Evolutionary conservation across 2,329 filamentous ascomycete genomes (phyloP).

Genomic region (Decorospora gaudefroyi): DNA sequence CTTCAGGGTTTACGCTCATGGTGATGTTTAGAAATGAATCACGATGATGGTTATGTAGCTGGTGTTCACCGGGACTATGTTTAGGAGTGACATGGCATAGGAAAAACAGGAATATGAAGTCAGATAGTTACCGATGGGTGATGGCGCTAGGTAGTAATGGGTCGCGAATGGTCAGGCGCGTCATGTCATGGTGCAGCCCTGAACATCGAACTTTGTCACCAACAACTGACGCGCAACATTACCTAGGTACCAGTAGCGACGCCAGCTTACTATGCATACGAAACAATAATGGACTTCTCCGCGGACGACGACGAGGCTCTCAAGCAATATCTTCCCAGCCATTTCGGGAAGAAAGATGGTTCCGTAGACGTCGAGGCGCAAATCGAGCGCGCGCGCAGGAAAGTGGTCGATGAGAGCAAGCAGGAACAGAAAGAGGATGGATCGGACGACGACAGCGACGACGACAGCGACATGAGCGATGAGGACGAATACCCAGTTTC

Average conservation of each 20-base stretch:
- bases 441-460: slow-evolving; percentile 46
- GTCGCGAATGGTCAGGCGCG: too few relatives aligned
- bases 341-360: slow-evolving; percentile 82
- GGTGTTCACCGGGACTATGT: too few relatives aligned
- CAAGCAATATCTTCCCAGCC: slow-evolving; percentile 75
- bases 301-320: slow-evolving; percentile 66
- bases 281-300: slow-evolving; percentile 34
- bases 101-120: too few relatives aligned
- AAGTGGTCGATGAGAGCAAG: slow-evolving; percentile 49
- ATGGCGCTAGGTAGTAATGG: too few relatives aligned
- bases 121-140: too few relatives aligned
- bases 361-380: slow-evolving; percentile 76
- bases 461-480: slow-evolving; percentile 63
- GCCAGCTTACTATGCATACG: slow-evolving; percentile 9
- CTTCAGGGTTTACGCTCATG: too few relatives aligned
- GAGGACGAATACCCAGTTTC: slow-evolving; percentile 89
- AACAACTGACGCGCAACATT: neutral
- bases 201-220: slow-evolving; percentile 6
- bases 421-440: slow-evolving; percentile 34
- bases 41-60: too few relatives aligned
- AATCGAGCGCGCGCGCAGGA: slow-evolving; percentile 76
- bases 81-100: too few relatives aligned
- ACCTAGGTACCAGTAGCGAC: too few relatives aligned
- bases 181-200: slow-evolving; percentile 20
- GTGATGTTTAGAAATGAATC: too few relatives aligned